A percentile compares a stretch with the other conserved stretches of the same genome.
Conservation (phyloP, 805 yeast species). For the Metschnikowia noctiluminum region DNA sequence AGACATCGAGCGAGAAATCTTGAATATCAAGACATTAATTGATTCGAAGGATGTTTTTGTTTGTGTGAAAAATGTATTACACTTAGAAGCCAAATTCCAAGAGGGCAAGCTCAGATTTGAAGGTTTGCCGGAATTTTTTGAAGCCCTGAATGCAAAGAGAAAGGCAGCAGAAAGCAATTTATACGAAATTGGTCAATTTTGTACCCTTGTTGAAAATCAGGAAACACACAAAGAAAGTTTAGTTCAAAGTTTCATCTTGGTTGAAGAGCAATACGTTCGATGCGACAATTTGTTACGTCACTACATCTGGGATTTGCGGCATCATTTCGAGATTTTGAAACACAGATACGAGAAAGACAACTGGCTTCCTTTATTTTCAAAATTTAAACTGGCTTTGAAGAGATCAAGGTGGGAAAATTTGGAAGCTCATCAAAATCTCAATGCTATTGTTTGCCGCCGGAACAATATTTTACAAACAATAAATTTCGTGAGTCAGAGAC, state of each 20-base stretch:
- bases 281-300: conserved; percentile 4
- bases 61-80: neutral
- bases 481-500: neutral
- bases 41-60: neutral
- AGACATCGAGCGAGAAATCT: neutral
- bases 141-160: neutral
- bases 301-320: conserved; percentile 8
- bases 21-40: neutral
- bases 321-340: conserved; percentile 8
- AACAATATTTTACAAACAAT: neutral
- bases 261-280: neutral
- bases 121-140: conserved; percentile 1
- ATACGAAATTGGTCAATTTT: conserved; percentile 1
- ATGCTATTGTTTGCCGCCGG: neutral
- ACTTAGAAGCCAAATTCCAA: neutral
- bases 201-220: conserved; percentile 1
- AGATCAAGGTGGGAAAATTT: conserved; percentile 1
- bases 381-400: conserved; percentile 1
- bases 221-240: neutral
- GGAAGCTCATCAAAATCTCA: conserved; percentile 7
- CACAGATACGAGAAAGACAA: neutral
- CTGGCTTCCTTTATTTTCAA: conserved; percentile 1
- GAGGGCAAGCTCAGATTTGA: neutral
- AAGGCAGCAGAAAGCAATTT: conserved; percentile 1
- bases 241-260: neutral